Percentiles rank a stretch among this genome's conserved stretches.
Conservation (phyloP, 257 asterid species). For the Rhazya stricta region DNA sequence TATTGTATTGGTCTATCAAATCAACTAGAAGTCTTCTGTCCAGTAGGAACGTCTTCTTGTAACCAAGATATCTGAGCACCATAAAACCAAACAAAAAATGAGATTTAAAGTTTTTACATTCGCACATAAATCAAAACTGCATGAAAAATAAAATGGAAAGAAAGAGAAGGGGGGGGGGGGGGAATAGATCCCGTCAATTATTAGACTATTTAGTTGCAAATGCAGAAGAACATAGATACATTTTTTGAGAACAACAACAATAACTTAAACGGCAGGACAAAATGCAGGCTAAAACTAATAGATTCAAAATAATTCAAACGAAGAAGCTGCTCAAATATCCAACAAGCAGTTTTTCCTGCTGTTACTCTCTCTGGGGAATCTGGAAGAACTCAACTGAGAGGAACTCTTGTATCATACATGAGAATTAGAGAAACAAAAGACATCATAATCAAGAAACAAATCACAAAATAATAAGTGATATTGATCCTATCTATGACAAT, state of each 20-base stretch:
- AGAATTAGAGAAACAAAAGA: not conserved
- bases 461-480: not conserved
- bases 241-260: not conserved
- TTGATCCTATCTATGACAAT: not conserved
- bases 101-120: not conserved
- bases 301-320: not conserved
- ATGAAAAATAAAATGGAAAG: not conserved
- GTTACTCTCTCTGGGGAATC: not conserved
- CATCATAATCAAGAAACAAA: not conserved
- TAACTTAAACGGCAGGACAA: not conserved
- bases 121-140: not conserved
- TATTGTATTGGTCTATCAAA: conserved; percentile 59
- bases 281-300: not conserved
- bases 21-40: conserved; percentile 70
- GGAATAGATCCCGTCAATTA: not conserved
- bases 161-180: too few species aligned
- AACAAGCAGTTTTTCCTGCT: not conserved
- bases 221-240: not conserved
- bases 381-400: not conserved
- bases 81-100: conserved; percentile 2
- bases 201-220: too few species aligned
- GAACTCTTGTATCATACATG: not conserved
- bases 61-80: conserved; percentile 69
- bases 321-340: not conserved
- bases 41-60: conserved; percentile 75